These are phyloP conservation scores for Clausena lansium DNA, from an alignment of 345 rosid genomes.

Conservation along the genomic window DNA sequence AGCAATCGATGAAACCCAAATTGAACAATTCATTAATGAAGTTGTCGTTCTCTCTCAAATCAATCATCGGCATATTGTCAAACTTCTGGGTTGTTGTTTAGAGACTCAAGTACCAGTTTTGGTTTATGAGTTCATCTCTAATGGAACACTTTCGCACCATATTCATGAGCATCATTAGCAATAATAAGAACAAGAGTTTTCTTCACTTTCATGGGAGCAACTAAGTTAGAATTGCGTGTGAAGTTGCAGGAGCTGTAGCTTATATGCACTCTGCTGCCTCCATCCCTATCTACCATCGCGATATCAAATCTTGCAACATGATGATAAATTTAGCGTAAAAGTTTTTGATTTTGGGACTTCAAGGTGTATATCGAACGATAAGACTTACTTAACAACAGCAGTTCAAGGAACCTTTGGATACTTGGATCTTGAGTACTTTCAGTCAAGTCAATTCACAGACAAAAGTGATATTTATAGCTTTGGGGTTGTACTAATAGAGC, in stretches of 20 bases:
- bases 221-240: too few relatives aligned
- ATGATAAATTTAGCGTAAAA: slow-evolving; percentile 19
- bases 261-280: slow-evolving; percentile 35
- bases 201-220: slow-evolving; percentile 22
- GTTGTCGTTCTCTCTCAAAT: slow-evolving; percentile 27
- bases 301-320: slow-evolving; percentile 34
- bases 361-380: slow-evolving; percentile 11
- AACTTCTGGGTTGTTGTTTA: slow-evolving; percentile 22
- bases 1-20: slow-evolving; percentile 17
- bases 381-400: slow-evolving; percentile 23
- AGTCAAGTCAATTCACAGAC: slow-evolving; percentile 16
- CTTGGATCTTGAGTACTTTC: slow-evolving; percentile 28
- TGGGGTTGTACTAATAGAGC: slow-evolving; percentile 15
- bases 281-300: slow-evolving; percentile 33
- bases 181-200: not conserved
- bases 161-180: not conserved
- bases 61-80: slow-evolving; percentile 32
- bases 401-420: slow-evolving; percentile 23
- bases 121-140: slow-evolving; percentile 25
- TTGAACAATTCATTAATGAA: slow-evolving; percentile 31
- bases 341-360: slow-evolving; percentile 20
- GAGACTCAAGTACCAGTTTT: slow-evolving; percentile 30
- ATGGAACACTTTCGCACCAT: slow-evolving; percentile 27
- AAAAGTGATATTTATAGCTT: slow-evolving; percentile 28
- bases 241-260: too few relatives aligned